A percentile compares a stretch with the other conserved stretches of the same genome.
Evolutionary conservation across 306 rosid species (phyloP).

Genomic region (Alnus rubra): DNA sequence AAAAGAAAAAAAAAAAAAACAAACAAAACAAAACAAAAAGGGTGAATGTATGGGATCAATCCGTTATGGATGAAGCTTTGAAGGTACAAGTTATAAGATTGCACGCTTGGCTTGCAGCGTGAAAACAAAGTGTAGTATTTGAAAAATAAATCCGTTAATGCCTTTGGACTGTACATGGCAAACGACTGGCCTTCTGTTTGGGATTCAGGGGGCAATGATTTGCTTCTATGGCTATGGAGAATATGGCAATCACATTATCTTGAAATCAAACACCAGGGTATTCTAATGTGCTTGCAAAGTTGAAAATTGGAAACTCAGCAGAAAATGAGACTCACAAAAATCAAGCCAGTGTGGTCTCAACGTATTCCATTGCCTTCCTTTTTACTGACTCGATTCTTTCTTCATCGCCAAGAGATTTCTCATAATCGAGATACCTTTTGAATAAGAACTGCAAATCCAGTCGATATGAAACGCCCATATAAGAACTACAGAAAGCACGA

Average conservation of each 20-base stretch:
- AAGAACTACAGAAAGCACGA: constrained; percentile 12
- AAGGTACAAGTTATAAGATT: neutral
- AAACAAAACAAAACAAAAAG: neutral
- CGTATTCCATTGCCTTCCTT: constrained; percentile 80
- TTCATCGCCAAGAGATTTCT: constrained; percentile 74
- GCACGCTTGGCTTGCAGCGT: neutral
- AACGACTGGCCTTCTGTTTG: no score
- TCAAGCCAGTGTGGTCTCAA: constrained; percentile 63
- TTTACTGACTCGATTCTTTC: constrained; percentile 76
- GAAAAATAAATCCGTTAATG: neutral
- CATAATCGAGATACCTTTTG: constrained; percentile 78
- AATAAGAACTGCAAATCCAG: constrained; percentile 70
- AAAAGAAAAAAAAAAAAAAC: no score
- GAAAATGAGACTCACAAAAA: neutral
- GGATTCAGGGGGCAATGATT: neutral
- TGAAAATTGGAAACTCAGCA: neutral
- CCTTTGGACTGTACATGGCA: neutral
- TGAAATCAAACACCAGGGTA: neutral
- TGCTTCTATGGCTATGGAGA: neutral
- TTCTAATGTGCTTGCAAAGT: constrained; percentile 10
- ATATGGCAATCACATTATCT: neutral
- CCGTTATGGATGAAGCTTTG: neutral
- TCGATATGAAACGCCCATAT: neutral
- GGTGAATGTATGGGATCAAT: neutral
- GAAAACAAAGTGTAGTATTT: neutral